Evolutionary conservation across 495 filamentous ascomycete genomes (phyloP).

Genomic region (Astrocystis sublimbata): DNA sequence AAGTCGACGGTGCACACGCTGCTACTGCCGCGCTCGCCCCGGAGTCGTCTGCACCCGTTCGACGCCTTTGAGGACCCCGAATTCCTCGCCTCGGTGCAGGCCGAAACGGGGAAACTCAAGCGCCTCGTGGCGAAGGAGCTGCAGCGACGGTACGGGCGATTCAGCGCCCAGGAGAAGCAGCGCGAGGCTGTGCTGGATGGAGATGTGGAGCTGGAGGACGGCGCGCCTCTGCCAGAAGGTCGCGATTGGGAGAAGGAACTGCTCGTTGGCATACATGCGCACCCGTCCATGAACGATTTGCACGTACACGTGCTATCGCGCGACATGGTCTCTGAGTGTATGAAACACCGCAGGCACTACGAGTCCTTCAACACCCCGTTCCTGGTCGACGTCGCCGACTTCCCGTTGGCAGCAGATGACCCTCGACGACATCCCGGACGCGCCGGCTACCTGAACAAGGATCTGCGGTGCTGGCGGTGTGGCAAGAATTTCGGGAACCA

Average conservation of each 20-base stretch:
- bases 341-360: slow-evolving; percentile 88
- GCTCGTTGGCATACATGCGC: slow-evolving; percentile 76
- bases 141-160: slow-evolving; percentile 64
- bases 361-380: slow-evolving; percentile 90
- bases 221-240: slow-evolving; percentile 61
- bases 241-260: slow-evolving; percentile 80
- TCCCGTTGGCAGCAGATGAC: slow-evolving; percentile 69
- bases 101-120: slow-evolving; percentile 62
- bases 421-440: slow-evolving; percentile 53
- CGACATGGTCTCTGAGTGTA: slow-evolving; percentile 66
- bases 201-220: slow-evolving; percentile 42
- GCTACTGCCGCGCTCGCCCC: slow-evolving; percentile 74
- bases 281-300: slow-evolving; percentile 89
- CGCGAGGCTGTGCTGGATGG: slow-evolving; percentile 61
- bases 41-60: slow-evolving; percentile 70
- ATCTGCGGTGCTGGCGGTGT: slow-evolving; percentile 86
- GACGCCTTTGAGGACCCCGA: slow-evolving; percentile 69
- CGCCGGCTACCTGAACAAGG: slow-evolving; percentile 58
- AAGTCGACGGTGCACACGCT: slow-evolving; percentile 85
- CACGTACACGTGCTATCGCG: slow-evolving; percentile 84
- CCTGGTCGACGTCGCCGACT: slow-evolving; percentile 76
- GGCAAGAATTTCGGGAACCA: slow-evolving; percentile 67
- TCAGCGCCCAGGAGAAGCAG: slow-evolving; percentile 60
- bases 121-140: slow-evolving; percentile 72
- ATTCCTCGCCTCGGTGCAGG: slow-evolving; percentile 67